Conservation (phyloP, 2,329 filamentous ascomycete species). For the Colletotrichum shisoi region DNA sequence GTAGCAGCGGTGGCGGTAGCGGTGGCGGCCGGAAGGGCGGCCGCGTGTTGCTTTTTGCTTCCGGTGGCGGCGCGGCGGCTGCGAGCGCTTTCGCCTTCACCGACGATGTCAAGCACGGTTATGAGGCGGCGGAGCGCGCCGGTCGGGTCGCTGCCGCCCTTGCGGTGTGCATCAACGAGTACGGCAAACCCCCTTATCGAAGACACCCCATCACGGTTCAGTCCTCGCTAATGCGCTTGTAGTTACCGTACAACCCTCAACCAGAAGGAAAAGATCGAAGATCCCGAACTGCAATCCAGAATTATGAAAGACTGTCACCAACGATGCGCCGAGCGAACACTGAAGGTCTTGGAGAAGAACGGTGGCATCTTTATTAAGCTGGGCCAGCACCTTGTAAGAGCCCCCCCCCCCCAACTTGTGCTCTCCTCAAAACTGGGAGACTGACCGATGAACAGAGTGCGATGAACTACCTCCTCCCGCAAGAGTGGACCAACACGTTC, state of each 20-base stretch:
- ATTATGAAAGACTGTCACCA: slow-evolving; percentile 85
- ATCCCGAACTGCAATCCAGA: slow-evolving; percentile 70
- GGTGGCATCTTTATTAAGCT: slow-evolving; percentile 99
- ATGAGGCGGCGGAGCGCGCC: slow-evolving; percentile 77
- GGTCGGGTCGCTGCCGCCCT: slow-evolving; percentile 79
- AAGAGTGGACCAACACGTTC: slow-evolving; percentile 95
- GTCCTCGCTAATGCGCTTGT: slow-evolving; percentile 44
- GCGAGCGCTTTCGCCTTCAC: slow-evolving; percentile 63
- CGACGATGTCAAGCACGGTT: slow-evolving; percentile 78
- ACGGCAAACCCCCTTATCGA: slow-evolving; percentile 40
- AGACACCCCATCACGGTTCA: too few relatives aligned
- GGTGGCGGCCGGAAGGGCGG: slow-evolving; percentile 38
- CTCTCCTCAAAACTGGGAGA: background rate
- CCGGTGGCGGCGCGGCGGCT: slow-evolving; percentile 59
- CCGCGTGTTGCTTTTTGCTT: slow-evolving; percentile 56
- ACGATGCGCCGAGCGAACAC: slow-evolving; percentile 86
- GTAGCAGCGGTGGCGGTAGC: too few relatives aligned
- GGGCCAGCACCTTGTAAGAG: slow-evolving; percentile 81
- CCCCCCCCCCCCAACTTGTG: too few relatives aligned
- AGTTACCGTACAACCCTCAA: slow-evolving; percentile 91
- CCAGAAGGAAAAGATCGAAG: slow-evolving; percentile 66
- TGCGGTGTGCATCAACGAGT: slow-evolving; percentile 89
- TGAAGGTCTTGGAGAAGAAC: slow-evolving; percentile 90
- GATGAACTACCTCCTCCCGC: slow-evolving; percentile 91
- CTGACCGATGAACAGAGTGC: slow-evolving; percentile 68